Evolutionary conservation across 805 yeast species (phyloP).

Genomic region (Yarrowia keelungensis): DNA sequence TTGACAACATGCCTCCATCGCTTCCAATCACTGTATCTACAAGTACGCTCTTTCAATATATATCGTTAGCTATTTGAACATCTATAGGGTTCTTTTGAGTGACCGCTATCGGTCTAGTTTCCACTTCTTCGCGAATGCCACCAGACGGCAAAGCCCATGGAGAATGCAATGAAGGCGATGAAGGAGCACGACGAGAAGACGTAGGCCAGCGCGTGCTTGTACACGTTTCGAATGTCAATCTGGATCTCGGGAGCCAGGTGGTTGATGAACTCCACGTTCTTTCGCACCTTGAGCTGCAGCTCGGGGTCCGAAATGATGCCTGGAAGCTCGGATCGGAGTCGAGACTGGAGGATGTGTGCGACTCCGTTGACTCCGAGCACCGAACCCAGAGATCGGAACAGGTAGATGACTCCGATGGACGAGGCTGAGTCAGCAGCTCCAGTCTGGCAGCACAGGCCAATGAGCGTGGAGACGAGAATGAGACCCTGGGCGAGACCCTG

Average conservation of each 20-base stretch:
- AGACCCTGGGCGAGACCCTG: slow-evolving; percentile 37
- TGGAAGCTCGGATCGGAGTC: slow-evolving; percentile 19
- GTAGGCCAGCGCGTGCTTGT: slow-evolving; percentile 15
- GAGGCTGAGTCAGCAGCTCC: slow-evolving; percentile 29
- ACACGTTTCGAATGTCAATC: slow-evolving; percentile 17
- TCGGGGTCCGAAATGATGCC: slow-evolving; percentile 26
- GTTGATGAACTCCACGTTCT: slow-evolving; percentile 35
- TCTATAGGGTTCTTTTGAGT: slow-evolving; percentile 8
- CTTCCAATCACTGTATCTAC: too few species aligned
- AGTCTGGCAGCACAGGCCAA: slow-evolving; percentile 16
- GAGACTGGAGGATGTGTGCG: slow-evolving; percentile 18
- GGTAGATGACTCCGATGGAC: slow-evolving; percentile 36
- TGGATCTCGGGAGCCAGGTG: slow-evolving; percentile 29
- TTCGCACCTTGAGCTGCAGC: slow-evolving; percentile 25
- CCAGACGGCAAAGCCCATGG: slow-evolving; percentile 22
- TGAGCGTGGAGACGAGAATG: slow-evolving; percentile 16
- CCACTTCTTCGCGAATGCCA: neutral
- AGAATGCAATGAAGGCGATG: slow-evolving; percentile 11
- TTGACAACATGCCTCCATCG: too few species aligned
- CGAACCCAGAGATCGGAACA: slow-evolving; percentile 30
- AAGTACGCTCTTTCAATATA: neutral
- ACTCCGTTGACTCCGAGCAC: slow-evolving; percentile 36
- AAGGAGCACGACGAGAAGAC: slow-evolving; percentile 14
- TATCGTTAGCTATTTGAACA: neutral
- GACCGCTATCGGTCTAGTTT: neutral